phyloP scores from a whole-genome alignment of 768 basidiomycete genomes.

The Rhizopogon rudus region DNA sequence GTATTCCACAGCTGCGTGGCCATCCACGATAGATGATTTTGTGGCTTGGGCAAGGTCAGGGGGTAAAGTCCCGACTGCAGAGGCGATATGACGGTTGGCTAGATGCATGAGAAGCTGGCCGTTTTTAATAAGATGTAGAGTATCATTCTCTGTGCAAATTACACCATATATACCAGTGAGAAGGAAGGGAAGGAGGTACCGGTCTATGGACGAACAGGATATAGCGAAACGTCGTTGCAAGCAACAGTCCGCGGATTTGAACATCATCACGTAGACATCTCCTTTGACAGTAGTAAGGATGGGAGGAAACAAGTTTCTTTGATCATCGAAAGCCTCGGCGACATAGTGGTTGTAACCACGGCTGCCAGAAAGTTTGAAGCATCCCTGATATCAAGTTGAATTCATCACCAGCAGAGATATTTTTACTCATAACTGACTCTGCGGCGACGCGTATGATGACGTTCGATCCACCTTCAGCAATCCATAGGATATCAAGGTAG shows the following conservation, averaged over 20 bases:
- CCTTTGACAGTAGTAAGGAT: conserved; percentile 17
- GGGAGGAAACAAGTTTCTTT: conserved; percentile 28
- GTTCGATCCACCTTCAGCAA: conserved; percentile 22
- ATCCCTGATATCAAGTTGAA: conserved; percentile 13
- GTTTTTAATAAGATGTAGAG: not conserved
- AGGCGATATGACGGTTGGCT: too few relatives aligned
- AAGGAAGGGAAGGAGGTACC: not conserved
- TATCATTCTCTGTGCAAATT: not conserved
- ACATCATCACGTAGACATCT: not conserved
- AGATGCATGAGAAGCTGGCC: not conserved
- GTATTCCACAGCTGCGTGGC: conserved; percentile 66
- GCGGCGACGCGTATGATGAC: conserved; percentile 10
- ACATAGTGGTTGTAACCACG: conserved; percentile 15
- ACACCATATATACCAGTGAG: not conserved
- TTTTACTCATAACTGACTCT: conserved; percentile 15
- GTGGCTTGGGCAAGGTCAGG: conserved; percentile 54
- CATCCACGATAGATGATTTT: conserved; percentile 82
- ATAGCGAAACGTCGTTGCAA: not conserved
- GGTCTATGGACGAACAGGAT: not conserved
- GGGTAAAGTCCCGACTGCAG: not conserved
- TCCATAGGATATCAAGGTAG: conserved; percentile 57
- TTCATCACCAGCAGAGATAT: not conserved
- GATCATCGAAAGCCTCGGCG: conserved; percentile 17
- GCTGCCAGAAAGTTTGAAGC: conserved; percentile 21
- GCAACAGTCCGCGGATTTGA: not conserved